Base-by-base conservation (phyloP, 2,329 filamentous ascomycete species). In the Aureobasidium sp. region DNA sequence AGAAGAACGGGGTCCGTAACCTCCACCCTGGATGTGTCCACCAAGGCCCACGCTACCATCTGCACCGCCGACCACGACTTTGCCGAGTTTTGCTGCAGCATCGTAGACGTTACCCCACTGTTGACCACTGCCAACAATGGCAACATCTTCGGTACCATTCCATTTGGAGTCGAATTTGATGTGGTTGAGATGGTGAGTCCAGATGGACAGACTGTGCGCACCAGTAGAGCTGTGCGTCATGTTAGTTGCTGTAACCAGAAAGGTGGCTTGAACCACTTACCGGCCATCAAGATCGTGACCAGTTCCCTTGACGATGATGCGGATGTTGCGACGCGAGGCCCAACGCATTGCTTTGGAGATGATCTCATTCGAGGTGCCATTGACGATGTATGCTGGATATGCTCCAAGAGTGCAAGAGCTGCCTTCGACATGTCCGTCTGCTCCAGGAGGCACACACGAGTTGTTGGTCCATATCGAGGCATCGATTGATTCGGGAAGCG, bases 11-110 rank as follows among this genome's bases (percentile, higher is more conserved):
- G 63, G 60, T 60, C 62, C 54, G 43, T 66, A 64, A 23, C 65
- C 65, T 35, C 62, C 64, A 23, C 57, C 63, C 15, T 40, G 35
- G 17, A 63, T 57, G 60, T 64, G 65, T 15, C 64, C 62, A 15
- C 58, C 65, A 19, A 51, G 47, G 4, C 47, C 47, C n/a, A 51
- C 47, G 13, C 31, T 37, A 23, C 47, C 47, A 17, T 51, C 47
- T 37, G 47, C 47, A 38, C 47, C 47, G 9, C 47, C 47, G n/a
- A 51, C n/a, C 2, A 37, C 47, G 5, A 51, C 47, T 51, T 37
- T 51, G 13, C 47, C 47, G 21, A 17, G 31, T 10, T 51, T 51
- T 7, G 47, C 47, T 23, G 47, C 47, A 17, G 47, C 47, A 37
- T 51, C 47, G 21, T 51, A 51, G 31, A 51, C 47, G 5, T 51